These are phyloP conservation scores for Biscogniauxia marginata DNA, from an alignment of 2,329 filamentous ascomycete genomes.

Conservation along the genomic window DNA sequence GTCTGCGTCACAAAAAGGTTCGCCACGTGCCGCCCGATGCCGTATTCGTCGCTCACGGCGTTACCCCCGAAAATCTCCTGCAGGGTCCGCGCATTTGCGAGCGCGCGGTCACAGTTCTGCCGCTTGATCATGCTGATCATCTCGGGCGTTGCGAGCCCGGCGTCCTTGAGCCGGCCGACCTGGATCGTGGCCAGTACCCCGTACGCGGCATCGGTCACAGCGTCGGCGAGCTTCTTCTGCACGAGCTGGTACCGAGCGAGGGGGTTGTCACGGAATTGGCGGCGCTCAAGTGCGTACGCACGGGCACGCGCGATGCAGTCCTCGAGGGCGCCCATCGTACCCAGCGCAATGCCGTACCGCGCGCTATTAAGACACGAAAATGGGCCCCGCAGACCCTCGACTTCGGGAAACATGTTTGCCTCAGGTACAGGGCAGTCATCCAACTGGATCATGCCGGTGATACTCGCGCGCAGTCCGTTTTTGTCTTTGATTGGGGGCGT, in stretches of 20 bases:
- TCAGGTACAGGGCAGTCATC: conserved; percentile 85
- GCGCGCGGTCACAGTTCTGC: conserved; percentile 91
- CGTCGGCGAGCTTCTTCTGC: conserved; percentile 96
- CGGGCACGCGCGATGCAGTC: conserved; percentile 81
- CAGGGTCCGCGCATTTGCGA: conserved; percentile 74
- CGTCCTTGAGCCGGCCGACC: conserved; percentile 89
- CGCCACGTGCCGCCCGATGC: conserved; percentile 89
- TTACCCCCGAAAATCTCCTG: conserved; percentile 98
- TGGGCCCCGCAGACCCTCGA: conserved; percentile 83
- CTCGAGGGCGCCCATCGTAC: conserved; percentile 89
- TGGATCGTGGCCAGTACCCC: conserved; percentile 88
- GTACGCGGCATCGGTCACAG: conserved; percentile 84
- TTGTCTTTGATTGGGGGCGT: conserved; percentile 94
- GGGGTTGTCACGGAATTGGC: conserved; percentile 94
- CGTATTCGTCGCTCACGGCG: conserved; percentile 96
- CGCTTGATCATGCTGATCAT: conserved; percentile 98
- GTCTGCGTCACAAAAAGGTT: conserved; percentile 98
- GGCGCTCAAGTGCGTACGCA: conserved; percentile 86
- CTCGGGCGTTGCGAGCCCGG: conserved; percentile 82
- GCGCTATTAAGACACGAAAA: conserved; percentile 95
- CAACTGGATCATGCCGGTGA: conserved; percentile 97
- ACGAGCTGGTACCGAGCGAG: conserved; percentile 95
- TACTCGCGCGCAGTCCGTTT: conserved; percentile 86
- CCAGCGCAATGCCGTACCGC: conserved; percentile 89
- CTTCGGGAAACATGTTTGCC: conserved; percentile 89